Evolutionary conservation across 2,329 filamentous ascomycete species (phyloP).

Genomic region (Cercospora sp.): DNA sequence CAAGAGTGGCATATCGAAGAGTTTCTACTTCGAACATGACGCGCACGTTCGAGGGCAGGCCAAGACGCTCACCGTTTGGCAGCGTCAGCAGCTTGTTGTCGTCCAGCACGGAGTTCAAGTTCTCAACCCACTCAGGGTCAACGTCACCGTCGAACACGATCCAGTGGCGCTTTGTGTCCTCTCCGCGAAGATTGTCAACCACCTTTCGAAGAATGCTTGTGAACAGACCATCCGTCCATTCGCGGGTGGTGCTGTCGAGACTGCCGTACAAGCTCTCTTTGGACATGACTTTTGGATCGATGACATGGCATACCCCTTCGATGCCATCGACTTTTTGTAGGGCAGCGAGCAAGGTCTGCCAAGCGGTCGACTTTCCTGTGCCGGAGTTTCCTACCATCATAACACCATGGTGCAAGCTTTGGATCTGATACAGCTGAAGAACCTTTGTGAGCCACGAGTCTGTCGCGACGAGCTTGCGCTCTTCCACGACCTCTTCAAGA

Average conservation of each 20-base stretch:
- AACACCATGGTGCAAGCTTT: constrained; percentile 96
- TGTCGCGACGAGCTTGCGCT: constrained; percentile 84
- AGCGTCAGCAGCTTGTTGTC: constrained; percentile 98
- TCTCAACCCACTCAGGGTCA: constrained; percentile 99
- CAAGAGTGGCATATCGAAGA: constrained; percentile 93
- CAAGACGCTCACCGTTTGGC: constrained; percentile 96
- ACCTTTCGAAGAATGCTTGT: constrained; percentile 98
- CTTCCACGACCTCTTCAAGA: constrained; percentile 77
- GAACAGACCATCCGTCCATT: constrained; percentile 98
- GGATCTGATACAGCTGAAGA: constrained; percentile 95
- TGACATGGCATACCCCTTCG: constrained; percentile 94
- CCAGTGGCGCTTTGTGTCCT: constrained; percentile 97
- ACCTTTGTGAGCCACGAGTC: constrained; percentile 98
- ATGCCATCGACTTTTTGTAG: constrained; percentile 86
- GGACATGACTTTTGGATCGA: constrained; percentile 99
- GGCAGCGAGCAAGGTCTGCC: constrained; percentile 88
- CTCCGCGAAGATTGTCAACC: constrained; percentile 95
- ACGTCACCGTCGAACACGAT: constrained; percentile 99
- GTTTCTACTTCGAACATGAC: constrained; percentile 99
- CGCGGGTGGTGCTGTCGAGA: constrained; percentile 91
- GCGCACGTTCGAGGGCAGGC: constrained; percentile 88
- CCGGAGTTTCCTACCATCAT: constrained; percentile 99
- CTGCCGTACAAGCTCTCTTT: constrained; percentile 97
- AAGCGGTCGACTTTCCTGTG: constrained; percentile 94
- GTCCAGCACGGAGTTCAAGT: constrained; percentile 98